These are phyloP conservation scores for Taxillus chinensis DNA, from an alignment of 164 flowering plant species.

Conservation along the genomic window DNA sequence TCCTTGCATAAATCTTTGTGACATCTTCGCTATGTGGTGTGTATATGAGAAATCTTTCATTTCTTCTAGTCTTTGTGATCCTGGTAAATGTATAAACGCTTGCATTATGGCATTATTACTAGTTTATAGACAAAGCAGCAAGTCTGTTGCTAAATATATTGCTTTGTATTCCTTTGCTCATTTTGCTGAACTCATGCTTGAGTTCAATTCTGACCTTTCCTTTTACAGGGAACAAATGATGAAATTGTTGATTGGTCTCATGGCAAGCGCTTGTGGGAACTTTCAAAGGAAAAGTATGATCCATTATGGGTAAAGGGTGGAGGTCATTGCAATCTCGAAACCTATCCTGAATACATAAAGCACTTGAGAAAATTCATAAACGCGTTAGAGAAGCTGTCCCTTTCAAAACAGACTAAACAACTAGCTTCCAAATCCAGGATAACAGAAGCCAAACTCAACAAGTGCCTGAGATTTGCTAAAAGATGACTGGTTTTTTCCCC, in stretches of 20 bases:
- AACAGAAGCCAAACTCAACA: conserved; percentile 62
- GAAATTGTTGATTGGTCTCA: conserved; percentile 92
- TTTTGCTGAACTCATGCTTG: too few species aligned
- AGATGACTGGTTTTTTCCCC: conserved; percentile 19
- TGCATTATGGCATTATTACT: too few species aligned
- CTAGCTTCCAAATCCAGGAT: conserved; percentile 30
- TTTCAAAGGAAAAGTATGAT: conserved; percentile 87
- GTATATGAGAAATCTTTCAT: too few species aligned
- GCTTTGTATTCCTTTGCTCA: too few species aligned
- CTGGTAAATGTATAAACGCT: too few species aligned
- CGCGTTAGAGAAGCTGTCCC: conserved; percentile 77
- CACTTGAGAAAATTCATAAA: conserved; percentile 80
- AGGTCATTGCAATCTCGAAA: conserved; percentile 95
- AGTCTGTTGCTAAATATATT: too few species aligned
- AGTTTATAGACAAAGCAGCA: too few species aligned
- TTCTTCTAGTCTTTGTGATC: too few species aligned
- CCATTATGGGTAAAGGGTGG: conserved; percentile 96
- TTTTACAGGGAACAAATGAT: conserved; percentile 74
- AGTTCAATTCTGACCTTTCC: too few species aligned
- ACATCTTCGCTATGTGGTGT: too few species aligned
- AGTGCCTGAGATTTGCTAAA: conserved; percentile 77
- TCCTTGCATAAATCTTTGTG: too few species aligned
- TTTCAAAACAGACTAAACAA: conserved; percentile 38
- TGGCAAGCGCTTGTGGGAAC: conserved; percentile 93
- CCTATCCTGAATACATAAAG: conserved; percentile 89